These are phyloP conservation scores for Pichia sp. DNA, from an alignment of 1,139 yeast species.

Conservation along the genomic window DNA sequence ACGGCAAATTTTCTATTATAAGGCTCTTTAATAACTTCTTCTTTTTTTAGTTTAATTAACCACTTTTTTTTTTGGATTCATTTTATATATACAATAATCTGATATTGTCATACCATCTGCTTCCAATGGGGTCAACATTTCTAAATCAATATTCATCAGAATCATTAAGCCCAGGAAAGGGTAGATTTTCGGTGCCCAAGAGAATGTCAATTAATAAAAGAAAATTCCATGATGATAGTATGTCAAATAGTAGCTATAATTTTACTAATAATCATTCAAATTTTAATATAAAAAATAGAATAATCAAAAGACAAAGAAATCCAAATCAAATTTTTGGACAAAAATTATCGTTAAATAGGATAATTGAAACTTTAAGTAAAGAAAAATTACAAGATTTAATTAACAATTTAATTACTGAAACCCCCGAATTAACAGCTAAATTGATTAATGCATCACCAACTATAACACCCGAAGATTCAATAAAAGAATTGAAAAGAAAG, in stretches of 20 bases:
- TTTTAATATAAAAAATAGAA: neutral
- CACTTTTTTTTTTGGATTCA: neutral
- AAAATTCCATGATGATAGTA: neutral
- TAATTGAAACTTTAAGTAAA: slow-evolving; percentile 62
- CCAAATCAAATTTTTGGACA: slow-evolving; percentile 40
- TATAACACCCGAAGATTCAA: slow-evolving; percentile 48
- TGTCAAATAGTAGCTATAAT: neutral
- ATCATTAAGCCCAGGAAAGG: slow-evolving; percentile 1
- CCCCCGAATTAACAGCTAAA: slow-evolving; percentile 57
- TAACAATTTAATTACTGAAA: slow-evolving; percentile 44
- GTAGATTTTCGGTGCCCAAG: slow-evolving; percentile 1
- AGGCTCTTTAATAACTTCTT: too few species aligned
- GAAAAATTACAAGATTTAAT: slow-evolving; percentile 48
- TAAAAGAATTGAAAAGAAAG: slow-evolving; percentile 44
- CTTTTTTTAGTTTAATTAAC: neutral
- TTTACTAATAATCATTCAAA: neutral
- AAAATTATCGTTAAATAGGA: slow-evolving; percentile 49
- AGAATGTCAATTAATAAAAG: neutral
- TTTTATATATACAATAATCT: too few species aligned
- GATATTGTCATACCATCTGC: neutral
- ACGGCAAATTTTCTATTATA: neutral
- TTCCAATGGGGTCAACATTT: slow-evolving; percentile 5
- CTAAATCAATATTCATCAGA: slow-evolving; percentile 5
- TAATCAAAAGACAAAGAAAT: slow-evolving; percentile 28
- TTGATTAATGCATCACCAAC: slow-evolving; percentile 51